Percentiles rank a stretch among this genome's conserved stretches.
Evolutionary conservation across 257 asterid species (phyloP).

Genomic region (Haberlea rhodopensis): DNA sequence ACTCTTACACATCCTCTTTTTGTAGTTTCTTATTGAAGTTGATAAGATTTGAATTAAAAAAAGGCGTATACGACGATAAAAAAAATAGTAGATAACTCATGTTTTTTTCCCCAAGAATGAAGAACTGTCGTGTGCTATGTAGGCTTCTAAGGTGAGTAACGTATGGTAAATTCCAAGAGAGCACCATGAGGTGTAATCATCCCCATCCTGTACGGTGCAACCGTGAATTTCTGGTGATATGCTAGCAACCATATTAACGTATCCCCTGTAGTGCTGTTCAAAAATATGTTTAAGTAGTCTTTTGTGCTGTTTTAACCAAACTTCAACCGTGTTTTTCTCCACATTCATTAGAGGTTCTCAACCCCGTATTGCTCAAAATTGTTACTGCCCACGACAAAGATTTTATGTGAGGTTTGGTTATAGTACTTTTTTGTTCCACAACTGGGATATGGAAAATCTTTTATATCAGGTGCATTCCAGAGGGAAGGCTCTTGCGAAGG

Average conservation of each 20-base stretch:
- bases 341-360: neutral
- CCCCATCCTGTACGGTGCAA: neutral
- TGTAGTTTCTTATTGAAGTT: neutral
- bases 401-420: neutral
- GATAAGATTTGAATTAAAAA: neutral
- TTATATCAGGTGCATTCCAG: constrained; percentile 74
- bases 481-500: constrained; percentile 96
- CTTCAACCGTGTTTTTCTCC: neutral
- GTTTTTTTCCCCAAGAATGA: neutral
- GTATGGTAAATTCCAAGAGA: neutral
- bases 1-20: constrained; percentile 10
- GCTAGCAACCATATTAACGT: neutral
- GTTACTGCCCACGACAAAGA: neutral
- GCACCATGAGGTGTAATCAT: neutral
- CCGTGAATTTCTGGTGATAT: neutral
- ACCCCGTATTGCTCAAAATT: constrained; percentile 4
- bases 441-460: neutral
- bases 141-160: neutral
- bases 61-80: neutral
- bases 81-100: neutral
- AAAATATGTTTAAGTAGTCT: neutral
- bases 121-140: neutral
- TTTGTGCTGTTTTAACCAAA: neutral
- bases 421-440: neutral
- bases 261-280: neutral